Conservation (phyloP, 495 filamentous ascomycete genomes). For the Talaromyces liani region DNA sequence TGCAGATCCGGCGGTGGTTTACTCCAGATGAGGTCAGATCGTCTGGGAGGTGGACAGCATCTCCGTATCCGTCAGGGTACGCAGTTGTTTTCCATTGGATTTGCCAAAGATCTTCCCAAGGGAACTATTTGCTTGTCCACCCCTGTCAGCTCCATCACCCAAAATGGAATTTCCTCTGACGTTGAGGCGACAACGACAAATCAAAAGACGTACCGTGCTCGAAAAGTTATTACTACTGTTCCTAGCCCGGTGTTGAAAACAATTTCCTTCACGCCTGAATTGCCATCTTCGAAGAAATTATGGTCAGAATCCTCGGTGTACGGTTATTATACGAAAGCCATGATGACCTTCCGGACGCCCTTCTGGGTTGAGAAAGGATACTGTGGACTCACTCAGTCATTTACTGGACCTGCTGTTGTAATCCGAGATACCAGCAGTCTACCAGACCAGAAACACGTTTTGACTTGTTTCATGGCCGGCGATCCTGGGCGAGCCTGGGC, state of each 20-base stretch:
- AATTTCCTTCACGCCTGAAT: slow-evolving; percentile 24
- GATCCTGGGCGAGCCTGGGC: slow-evolving; percentile 25
- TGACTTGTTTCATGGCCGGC: slow-evolving; percentile 36
- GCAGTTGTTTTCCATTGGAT: slow-evolving; percentile 21
- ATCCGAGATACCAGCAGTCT: slow-evolving; percentile 32
- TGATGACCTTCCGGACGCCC: slow-evolving; percentile 26
- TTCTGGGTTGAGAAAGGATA: slow-evolving; percentile 31
- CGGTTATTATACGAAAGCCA: slow-evolving; percentile 32
- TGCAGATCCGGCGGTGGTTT: slow-evolving; percentile 36
- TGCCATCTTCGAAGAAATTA: slow-evolving; percentile 17
- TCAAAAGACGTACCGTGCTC: slow-evolving; percentile 10
- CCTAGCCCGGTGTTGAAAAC: slow-evolving; percentile 24
- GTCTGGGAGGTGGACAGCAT: slow-evolving; percentile 32
- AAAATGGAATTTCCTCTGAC: neutral
- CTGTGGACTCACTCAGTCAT: slow-evolving; percentile 27
- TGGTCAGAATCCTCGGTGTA: slow-evolving; percentile 13
- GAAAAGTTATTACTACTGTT: slow-evolving; percentile 28
- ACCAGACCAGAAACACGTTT: slow-evolving; percentile 22
- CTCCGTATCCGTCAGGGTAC: slow-evolving; percentile 30
- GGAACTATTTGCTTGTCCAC: neutral
- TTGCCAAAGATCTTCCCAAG: slow-evolving; percentile 14
- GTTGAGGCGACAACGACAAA: neutral
- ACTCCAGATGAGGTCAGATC: slow-evolving; percentile 16
- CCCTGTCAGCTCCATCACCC: slow-evolving; percentile 11
- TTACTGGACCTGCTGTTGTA: slow-evolving; percentile 27